A percentile compares a stretch with the other conserved stretches of the same genome.
Conservation (phyloP, 106 monocot species). For the Dendrobium nobile region DNA sequence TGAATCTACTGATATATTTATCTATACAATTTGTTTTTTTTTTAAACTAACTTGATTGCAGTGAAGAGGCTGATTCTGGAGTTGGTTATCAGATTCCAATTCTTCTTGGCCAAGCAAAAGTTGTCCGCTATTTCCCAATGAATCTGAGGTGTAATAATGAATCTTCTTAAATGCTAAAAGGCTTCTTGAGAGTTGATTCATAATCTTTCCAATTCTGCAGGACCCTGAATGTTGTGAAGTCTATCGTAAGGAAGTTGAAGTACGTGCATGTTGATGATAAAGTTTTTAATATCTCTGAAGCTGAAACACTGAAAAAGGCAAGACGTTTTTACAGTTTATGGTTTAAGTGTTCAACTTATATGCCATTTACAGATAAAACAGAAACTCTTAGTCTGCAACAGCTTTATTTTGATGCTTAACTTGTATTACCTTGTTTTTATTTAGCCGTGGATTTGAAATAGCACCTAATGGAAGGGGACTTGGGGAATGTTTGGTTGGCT, state of each 20-base stretch:
- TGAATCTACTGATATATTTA: neutral
- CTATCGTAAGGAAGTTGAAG: conserved; percentile 45
- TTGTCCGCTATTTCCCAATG: conserved; percentile 80
- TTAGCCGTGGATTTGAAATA: neutral
- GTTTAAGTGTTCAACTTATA: neutral
- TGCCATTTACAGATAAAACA: neutral
- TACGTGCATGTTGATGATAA: conserved; percentile 59
- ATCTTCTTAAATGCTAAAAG: conserved; percentile 2
- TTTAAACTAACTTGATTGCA: conserved; percentile 12
- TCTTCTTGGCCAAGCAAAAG: conserved; percentile 92
- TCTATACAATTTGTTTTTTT: neutral
- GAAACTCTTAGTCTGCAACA: neutral
- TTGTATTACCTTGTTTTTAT: neutral
- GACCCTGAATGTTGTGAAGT: conserved; percentile 47
- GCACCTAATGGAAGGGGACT: neutral
- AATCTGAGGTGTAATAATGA: conserved; percentile 51
- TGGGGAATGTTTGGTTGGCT: neutral
- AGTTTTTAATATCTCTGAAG: conserved; percentile 46
- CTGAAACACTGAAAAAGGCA: conserved; percentile 51
- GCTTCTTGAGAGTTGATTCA: neutral
- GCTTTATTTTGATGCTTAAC: neutral
- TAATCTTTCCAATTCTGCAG: conserved; percentile 26
- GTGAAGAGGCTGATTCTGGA: conserved; percentile 88
- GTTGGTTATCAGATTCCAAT: conserved; percentile 94
- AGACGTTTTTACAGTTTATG: neutral